Base-by-base conservation (phyloP, 306 rosid species). In the Dalbergia oliveri region DNA sequence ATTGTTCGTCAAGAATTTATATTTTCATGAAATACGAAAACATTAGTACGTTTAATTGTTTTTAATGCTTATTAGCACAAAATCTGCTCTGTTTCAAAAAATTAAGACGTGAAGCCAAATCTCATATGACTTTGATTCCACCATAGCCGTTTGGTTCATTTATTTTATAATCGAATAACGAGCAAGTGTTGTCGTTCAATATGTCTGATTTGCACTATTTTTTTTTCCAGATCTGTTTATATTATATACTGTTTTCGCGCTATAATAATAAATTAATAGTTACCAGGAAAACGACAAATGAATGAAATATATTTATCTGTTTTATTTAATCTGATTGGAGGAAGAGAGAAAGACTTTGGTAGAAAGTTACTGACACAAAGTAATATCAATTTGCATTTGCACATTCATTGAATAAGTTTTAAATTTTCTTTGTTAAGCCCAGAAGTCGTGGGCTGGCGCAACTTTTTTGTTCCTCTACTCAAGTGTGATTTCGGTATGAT, bases 201-300 rank as follows among this genome's bases (percentile, higher is more conserved):
- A 14, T 79, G 76, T 69, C 66, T 58, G 37, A 44, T 73, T 10
- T 45, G 16, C 41, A 10, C 57, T 68, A 45, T 35, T 19, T 18
- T 53, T 53, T 53, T 79, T 8, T 6, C 65, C 79, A 66, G 87
- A 79, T 83, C 86, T 78, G 34, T 18, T 19, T 8, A 31, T 41
- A 18, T 34, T 8, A 3, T 45, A 3, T 61, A 44, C 13, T 54
- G 9, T 16, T 54, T 54, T 54, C 60, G 3, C 21, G 23, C 23
- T 54, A 44, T 26, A 2, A n/a, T 5, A 15, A 14, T 51, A 51
- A 51, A 11, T 50, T 13, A 50, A 11, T 11, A 12, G 16, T 50
- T 12, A 50, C 68, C 47, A 35, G 19, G 19, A 14, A 62, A 62
- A 33, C 1, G 67, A 33, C 19, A 39, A 4, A 66, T 1, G 8